These are phyloP conservation scores for Aspergillus cavernicola DNA, from an alignment of 495 filamentous ascomycete genomes.

Conservation along the genomic window DNA sequence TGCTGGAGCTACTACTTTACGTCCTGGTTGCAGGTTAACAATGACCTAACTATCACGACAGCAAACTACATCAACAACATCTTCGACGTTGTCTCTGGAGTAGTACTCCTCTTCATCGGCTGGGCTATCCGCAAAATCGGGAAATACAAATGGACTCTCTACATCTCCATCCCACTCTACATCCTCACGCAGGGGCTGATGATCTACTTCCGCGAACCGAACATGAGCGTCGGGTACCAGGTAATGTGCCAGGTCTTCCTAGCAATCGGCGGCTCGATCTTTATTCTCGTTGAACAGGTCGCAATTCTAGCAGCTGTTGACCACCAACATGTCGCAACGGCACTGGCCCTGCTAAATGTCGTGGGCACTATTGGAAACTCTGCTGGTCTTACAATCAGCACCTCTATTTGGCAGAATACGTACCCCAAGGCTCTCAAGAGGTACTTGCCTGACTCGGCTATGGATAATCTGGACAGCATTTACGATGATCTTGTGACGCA, in stretches of 20 bases:
- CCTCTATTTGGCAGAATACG: slow-evolving; percentile 63
- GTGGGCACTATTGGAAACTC: slow-evolving; percentile 63
- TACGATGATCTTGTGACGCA: slow-evolving; percentile 48
- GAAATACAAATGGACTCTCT: slow-evolving; percentile 49
- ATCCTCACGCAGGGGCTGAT: slow-evolving; percentile 57
- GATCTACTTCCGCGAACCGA: slow-evolving; percentile 60
- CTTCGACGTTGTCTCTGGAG: slow-evolving; percentile 47
- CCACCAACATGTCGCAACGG: slow-evolving; percentile 63
- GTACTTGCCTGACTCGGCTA: slow-evolving; percentile 50
- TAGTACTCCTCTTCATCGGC: slow-evolving; percentile 46
- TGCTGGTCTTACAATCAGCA: slow-evolving; percentile 56
- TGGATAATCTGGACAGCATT: slow-evolving; percentile 41
- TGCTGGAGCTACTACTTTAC: slow-evolving; percentile 58
- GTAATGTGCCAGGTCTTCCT: slow-evolving; percentile 74
- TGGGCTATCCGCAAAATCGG: slow-evolving; percentile 51
- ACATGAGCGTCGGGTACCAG: slow-evolving; percentile 53
- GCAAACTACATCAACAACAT: slow-evolving; percentile 53
- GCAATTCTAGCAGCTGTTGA: slow-evolving; percentile 61
- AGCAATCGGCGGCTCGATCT: slow-evolving; percentile 55
- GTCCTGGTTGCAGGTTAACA: slow-evolving; percentile 74
- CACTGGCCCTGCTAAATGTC: slow-evolving; percentile 59
- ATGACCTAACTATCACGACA: slow-evolving; percentile 47
- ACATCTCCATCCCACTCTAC: slow-evolving; percentile 56
- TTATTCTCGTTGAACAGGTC: slow-evolving; percentile 62
- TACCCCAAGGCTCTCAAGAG: slow-evolving; percentile 49